These are phyloP conservation scores for Polytrichum commune DNA, from an alignment of 225 moss, liverwort and hornwort genomes.

Conservation along the genomic window DNA sequence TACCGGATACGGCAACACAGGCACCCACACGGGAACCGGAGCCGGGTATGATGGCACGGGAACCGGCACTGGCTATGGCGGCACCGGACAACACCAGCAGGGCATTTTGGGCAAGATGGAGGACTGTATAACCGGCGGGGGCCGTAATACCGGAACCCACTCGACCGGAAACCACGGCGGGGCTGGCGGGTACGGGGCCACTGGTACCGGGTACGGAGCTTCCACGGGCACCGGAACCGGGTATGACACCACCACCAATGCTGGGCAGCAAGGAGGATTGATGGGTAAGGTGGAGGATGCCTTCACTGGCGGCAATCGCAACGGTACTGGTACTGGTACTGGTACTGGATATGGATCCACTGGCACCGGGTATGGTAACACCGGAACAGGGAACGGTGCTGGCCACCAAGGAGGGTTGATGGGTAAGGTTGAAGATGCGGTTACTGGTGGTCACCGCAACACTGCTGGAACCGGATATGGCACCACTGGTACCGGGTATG, in stretches of 20 bases:
- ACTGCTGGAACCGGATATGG: slow-evolving; percentile 12
- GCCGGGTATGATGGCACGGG: no score
- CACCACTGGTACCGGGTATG: neutral
- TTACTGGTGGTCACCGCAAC: slow-evolving; percentile 26
- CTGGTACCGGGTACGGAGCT: slow-evolving; percentile 6
- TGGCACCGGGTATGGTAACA: slow-evolving; percentile 14
- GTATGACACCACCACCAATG: neutral
- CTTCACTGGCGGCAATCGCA: neutral
- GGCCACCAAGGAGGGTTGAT: slow-evolving; percentile 3
- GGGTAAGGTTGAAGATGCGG: slow-evolving; percentile 30
- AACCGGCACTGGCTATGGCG: no score
- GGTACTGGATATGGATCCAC: slow-evolving; percentile 8
- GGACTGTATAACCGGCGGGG: no score
- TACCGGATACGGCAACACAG: no score
- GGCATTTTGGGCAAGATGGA: no score
- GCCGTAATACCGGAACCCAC: no score
- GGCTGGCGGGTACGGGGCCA: neutral
- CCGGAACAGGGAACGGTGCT: slow-evolving; percentile 17
- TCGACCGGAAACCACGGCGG: no score
- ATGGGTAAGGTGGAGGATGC: neutral
- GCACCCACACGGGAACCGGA: no score
- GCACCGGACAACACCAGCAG: no score
- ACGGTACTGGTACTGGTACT: no score
- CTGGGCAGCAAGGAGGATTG: neutral
- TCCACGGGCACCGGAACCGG: slow-evolving; percentile 5